Evolutionary conservation across 1,139 yeast genomes (phyloP).

Genomic region (Kodamaea arcana): DNA sequence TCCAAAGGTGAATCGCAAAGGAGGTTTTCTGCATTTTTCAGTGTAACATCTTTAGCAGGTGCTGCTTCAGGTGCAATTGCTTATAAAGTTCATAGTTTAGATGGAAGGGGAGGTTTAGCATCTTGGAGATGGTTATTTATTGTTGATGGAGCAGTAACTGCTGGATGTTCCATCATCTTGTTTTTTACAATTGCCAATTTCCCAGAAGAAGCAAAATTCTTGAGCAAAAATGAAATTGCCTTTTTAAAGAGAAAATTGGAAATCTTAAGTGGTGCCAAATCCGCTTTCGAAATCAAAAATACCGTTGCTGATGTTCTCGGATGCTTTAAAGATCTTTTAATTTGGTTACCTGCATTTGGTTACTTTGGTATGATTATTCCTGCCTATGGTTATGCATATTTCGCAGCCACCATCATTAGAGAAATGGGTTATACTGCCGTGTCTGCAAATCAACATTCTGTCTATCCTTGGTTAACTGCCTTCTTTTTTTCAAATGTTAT

Average conservation of each 20-base stretch:
- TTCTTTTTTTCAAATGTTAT: slow-evolving; percentile 50
- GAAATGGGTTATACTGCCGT: slow-evolving; percentile 58
- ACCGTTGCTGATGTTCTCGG: slow-evolving; percentile 35
- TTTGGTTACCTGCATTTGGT: slow-evolving; percentile 55
- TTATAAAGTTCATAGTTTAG: slow-evolving; percentile 35
- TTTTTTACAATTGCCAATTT: slow-evolving; percentile 65
- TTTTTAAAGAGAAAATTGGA: slow-evolving; percentile 54
- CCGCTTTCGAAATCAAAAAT: slow-evolving; percentile 50
- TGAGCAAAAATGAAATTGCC: slow-evolving; percentile 42
- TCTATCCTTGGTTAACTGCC: slow-evolving; percentile 69
- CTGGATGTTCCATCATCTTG: slow-evolving; percentile 53
- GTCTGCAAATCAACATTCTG: slow-evolving; percentile 61
- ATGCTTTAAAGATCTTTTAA: slow-evolving; percentile 43
- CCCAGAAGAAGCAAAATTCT: slow-evolving; percentile 51
- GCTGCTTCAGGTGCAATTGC: slow-evolving; percentile 43
- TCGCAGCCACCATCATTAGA: slow-evolving; percentile 60
- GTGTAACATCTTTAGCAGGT: slow-evolving; percentile 40
- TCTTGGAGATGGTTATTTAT: slow-evolving; percentile 79
- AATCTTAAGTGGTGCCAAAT: slow-evolving; percentile 45
- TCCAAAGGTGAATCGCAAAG: slow-evolving; percentile 62
- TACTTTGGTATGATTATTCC: slow-evolving; percentile 66
- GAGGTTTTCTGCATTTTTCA: slow-evolving; percentile 63
- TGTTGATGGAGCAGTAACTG: slow-evolving; percentile 69
- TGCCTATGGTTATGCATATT: slow-evolving; percentile 68
- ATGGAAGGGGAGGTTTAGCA: slow-evolving; percentile 33